Evolutionary conservation across 192 early-diverging fungal genomes (phyloP), one percentile per base, ranked within the genome.

Genomic region (Jimgerdemannia lactiflua): DNA sequence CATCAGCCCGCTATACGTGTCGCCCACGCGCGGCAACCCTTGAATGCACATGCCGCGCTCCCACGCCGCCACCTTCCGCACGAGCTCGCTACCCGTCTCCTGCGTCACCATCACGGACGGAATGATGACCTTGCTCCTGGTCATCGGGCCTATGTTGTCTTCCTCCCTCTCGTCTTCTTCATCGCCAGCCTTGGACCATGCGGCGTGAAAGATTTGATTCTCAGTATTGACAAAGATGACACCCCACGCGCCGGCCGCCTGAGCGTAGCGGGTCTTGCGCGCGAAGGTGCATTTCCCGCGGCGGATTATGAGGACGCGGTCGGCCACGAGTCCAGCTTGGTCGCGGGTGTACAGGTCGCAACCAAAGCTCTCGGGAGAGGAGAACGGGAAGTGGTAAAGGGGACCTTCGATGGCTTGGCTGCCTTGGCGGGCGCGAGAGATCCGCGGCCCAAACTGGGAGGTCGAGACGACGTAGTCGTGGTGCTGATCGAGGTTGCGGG

Each of bases 251-350:
- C 82, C 84, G 0, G 87, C 85, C 6, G 68, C 64, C 43, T 88
- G 85, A 2, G 85, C 85, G 59, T 78, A 72, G n/a, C 74, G 72
- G 1, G 77, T 82, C 65, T 88, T 86, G 11, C 83, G 70, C 9
- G 79, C 72, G 65, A 88, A 88, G 3, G 75, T 49, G 73, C 87
- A 88, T 18, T 67, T 63, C 0, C 87, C 84, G 6, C 87, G 71
- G 20, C 79, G 77, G 0, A 88, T 78, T 0, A 86, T 67, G 40
- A 86, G 14, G 40, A 85, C 76, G n/a, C 80, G 82, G 40, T 71
- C 78, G 4, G 43, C 69, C 39, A 85, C 76, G 6, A 59, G 42
- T 0, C 67, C 19, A 17, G 70, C 20, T 54, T 85, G 79, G 11
- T 75, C 70, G 9, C 9, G 19, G 4, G 77, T 75, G 59, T 75